Base-by-base conservation (phyloP, 2,329 filamentous ascomycete species). In the Teratosphaeria destructans region DNA sequence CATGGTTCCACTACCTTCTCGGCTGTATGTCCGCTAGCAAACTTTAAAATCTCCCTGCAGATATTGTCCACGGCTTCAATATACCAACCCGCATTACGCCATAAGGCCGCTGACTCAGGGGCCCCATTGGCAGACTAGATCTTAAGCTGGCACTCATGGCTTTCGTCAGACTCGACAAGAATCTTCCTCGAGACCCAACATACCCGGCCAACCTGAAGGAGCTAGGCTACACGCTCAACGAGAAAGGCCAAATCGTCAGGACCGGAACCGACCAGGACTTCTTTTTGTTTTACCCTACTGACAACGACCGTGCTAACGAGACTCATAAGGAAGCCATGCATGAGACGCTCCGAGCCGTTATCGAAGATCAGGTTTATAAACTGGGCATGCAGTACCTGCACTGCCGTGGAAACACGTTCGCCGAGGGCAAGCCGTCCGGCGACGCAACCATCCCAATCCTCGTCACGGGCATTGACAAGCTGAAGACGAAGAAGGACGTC, bases 271-370 rank as follows among this genome's bases (percentile, higher is more conserved):
- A 34, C 59, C 58, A 55, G 19, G 78, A 81, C 64, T 86, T 85
- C 69, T 95, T 90, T 77, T 82, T 89, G 65, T 96, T 82, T 78
- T 86, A 85, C 71, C 73, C 88, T 57, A 87, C 82, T 70, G 85
- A 83, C 66, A 91, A 90, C 72, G 78, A 82, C n/a, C 85, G 90
- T 43, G 81, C 87, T 74, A 96, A 96, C 71, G 81, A 87, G 49
- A 79, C 87, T 23, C 89, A 90, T 67, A 82, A 86, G 49, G 74
- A 78, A 63, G 74, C 85, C 47, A 85, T 95, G 74, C 87, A 95
- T 67, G 60, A 57, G 34, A 62, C 60, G 12, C 61, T 63, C 3
- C 68, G 68, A 71, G 71, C 65, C 5, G 57, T 59, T 7, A 57
- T 70, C n/a, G 29, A 58, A 27, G 12, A 47, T 2, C 35, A 57